phyloP scores from a whole-genome alignment of 2,329 filamentous ascomycete genomes.

The Ilyonectria sp. region DNA sequence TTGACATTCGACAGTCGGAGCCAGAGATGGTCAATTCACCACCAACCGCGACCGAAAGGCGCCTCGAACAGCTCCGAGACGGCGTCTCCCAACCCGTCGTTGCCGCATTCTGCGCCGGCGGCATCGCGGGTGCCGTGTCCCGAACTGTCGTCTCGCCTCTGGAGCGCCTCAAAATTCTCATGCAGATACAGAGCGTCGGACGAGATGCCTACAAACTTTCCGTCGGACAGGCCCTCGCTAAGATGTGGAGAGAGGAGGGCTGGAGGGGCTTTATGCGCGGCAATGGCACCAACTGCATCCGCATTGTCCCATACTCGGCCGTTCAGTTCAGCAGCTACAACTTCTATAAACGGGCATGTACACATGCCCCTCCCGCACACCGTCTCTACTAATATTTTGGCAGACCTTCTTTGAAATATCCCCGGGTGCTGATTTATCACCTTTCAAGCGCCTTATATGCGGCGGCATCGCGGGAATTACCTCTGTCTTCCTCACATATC shows the following conservation, averaged over 20 bases:
- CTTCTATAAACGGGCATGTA: conserved; percentile 89
- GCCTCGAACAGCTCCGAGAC: conserved; percentile 57
- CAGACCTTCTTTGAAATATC: conserved; percentile 82
- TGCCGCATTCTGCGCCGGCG: conserved; percentile 94
- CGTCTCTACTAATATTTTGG: conserved; percentile 17
- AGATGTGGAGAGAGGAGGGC: conserved; percentile 98
- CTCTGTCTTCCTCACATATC: conserved; percentile 95
- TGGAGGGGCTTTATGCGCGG: conserved; percentile 98
- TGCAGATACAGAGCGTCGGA: conserved; percentile 93
- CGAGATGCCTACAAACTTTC: conserved; percentile 95
- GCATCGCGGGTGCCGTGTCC: conserved; percentile 96
- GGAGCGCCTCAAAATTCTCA: conserved; percentile 96
- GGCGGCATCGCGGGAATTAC: conserved; percentile 95
- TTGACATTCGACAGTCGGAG: conserved; percentile 44
- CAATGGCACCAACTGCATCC: conserved; percentile 98
- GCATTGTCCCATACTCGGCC: conserved; percentile 97
- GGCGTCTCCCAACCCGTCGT: conserved; percentile 85
- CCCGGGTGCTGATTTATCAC: conserved; percentile 80
- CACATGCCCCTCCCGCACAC: too few relatives aligned
- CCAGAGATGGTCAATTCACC: conserved; percentile 47
- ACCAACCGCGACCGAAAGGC: conserved; percentile 46
- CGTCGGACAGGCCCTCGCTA: conserved; percentile 87
- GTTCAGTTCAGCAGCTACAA: conserved; percentile 99
- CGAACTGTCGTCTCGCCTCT: conserved; percentile 96
- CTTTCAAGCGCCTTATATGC: conserved; percentile 85